Conservation (phyloP, 2,329 filamentous ascomycete genomes). For the Mollisia scopiformis region DNA sequence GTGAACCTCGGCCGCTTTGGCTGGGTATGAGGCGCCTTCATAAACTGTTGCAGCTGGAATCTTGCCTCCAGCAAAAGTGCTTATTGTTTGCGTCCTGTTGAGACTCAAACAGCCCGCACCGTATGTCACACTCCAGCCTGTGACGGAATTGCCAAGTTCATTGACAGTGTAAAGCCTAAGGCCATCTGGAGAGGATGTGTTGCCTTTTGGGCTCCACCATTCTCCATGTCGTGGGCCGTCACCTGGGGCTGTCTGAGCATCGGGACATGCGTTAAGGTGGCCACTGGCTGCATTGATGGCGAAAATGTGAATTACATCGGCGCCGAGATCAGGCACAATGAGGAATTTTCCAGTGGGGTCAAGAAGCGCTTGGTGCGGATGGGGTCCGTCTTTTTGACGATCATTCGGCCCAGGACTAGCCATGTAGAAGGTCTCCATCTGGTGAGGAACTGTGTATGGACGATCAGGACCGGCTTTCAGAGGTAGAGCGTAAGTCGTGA, state of each 20-base stretch:
- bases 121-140: slow-evolving; percentile 41
- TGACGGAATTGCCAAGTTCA: slow-evolving; percentile 45
- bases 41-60: slow-evolving; percentile 35
- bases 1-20: slow-evolving; percentile 55
- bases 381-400: slow-evolving; percentile 44
- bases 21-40: neutral
- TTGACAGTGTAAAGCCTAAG: slow-evolving; percentile 42
- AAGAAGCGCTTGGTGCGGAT: slow-evolving; percentile 52
- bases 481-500: slow-evolving; percentile 25
- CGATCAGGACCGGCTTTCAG: slow-evolving; percentile 12
- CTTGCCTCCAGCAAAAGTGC: slow-evolving; percentile 37
- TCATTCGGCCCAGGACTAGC: slow-evolving; percentile 35
- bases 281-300: slow-evolving; percentile 43
- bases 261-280: slow-evolving; percentile 40
- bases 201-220: slow-evolving; percentile 42
- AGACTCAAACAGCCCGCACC: slow-evolving; percentile 44
- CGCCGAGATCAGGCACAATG: slow-evolving; percentile 53
- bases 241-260: slow-evolving; percentile 39
- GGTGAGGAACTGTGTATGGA: slow-evolving; percentile 21
- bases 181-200: slow-evolving; percentile 1
- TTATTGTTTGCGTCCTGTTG: slow-evolving; percentile 50
- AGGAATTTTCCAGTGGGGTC: slow-evolving; percentile 53
- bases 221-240: slow-evolving; percentile 53
- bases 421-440: slow-evolving; percentile 44
- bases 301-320: slow-evolving; percentile 50